phyloP scores from a whole-genome alignment of 164 flowering plant genomes.

The Berberis vulgaris region DNA sequence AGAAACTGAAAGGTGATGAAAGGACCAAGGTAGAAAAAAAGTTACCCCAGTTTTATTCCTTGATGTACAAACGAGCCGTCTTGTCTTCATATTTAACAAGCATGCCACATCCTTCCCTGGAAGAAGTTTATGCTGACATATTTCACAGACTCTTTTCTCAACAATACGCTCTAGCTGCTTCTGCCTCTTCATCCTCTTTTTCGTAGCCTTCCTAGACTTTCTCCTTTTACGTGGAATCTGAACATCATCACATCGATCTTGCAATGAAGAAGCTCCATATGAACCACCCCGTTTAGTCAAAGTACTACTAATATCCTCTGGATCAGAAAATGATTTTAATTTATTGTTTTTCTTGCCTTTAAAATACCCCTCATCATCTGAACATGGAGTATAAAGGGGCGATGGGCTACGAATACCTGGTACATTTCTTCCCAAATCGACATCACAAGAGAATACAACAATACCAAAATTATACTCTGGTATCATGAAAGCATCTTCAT shows the following conservation, averaged over 20 bases:
- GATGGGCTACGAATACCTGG: conserved; percentile 33
- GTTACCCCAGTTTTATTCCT: conserved; percentile 82
- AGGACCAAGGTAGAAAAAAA: background rate
- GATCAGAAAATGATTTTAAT: conserved; percentile 56
- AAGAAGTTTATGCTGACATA: conserved; percentile 81
- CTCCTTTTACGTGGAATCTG: conserved; percentile 18
- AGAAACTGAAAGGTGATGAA: background rate
- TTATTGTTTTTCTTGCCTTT: conserved; percentile 27
- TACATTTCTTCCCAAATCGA: conserved; percentile 46
- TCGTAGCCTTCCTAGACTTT: conserved; percentile 32
- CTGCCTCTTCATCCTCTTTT: conserved; percentile 39
- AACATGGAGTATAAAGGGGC: conserved; percentile 22
- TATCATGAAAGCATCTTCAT: conserved; percentile 15
- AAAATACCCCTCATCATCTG: conserved; percentile 13
- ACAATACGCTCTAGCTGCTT: conserved; percentile 61
- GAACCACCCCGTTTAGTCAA: conserved; percentile 16
- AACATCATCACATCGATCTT: conserved; percentile 14
- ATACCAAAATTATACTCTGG: conserved; percentile 64
- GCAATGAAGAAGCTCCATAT: conserved; percentile 24
- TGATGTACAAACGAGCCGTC: conserved; percentile 80
- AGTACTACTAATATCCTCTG: conserved; percentile 48
- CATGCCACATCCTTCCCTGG: conserved; percentile 90
- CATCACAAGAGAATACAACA: conserved; percentile 50
- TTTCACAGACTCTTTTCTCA: conserved; percentile 65
- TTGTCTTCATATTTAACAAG: conserved; percentile 65